Evolutionary conservation across 768 basidiomycete species (phyloP).

Genomic region (Pleurotus citrinopileatus): DNA sequence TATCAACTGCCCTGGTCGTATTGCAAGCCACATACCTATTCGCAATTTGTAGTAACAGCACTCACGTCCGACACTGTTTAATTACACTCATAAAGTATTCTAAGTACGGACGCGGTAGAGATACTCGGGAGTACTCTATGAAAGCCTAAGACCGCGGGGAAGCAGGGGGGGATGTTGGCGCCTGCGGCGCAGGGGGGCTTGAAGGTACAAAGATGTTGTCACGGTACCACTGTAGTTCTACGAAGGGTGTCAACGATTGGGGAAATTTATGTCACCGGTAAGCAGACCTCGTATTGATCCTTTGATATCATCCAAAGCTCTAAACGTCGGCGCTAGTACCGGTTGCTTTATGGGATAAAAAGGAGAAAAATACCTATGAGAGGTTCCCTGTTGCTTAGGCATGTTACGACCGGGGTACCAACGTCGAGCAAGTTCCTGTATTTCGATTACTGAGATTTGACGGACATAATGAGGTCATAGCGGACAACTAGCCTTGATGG

Average conservation of each 20-base stretch:
- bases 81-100: not conserved
- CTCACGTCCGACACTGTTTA: not conserved
- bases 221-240: slow-evolving; percentile 81
- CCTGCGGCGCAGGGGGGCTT: not conserved
- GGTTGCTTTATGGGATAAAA: not conserved
- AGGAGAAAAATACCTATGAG: slow-evolving; percentile 51
- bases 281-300: slow-evolving; percentile 38
- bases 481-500: slow-evolving; percentile 57
- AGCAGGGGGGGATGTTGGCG: not conserved
- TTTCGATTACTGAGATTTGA: not conserved
- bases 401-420: slow-evolving; percentile 55
- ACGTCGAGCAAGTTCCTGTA: slow-evolving; percentile 67
- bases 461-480: not conserved
- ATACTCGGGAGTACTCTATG: no score
- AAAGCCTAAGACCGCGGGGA: slow-evolving; percentile 1
- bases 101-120: not conserved
- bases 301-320: slow-evolving; percentile 81
- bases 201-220: slow-evolving; percentile 63
- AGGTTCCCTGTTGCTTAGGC: slow-evolving; percentile 34
- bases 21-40: slow-evolving; percentile 3
- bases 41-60: slow-evolving; percentile 11
- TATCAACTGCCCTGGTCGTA: not conserved
- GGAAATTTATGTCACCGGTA: not conserved
- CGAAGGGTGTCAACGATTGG: slow-evolving; percentile 1
- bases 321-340: slow-evolving; percentile 22